Evolutionary conservation across 331 rosid genomes (phyloP).

Genomic region (Arachis monticola): DNA sequence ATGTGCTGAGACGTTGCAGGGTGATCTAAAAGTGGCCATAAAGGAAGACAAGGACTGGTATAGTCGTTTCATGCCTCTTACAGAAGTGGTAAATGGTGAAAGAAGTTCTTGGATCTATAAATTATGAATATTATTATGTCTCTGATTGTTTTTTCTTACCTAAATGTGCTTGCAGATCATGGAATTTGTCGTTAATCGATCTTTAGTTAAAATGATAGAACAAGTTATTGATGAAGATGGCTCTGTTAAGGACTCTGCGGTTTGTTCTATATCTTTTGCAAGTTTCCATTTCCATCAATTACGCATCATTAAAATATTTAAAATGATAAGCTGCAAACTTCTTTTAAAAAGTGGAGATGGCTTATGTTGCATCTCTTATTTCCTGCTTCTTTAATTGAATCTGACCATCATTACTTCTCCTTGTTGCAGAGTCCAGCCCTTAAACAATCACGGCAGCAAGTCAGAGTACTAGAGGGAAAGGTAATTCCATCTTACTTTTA

Average conservation of each 20-base stretch:
- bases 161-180: slow-evolving; percentile 63
- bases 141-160: slow-evolving; percentile 20
- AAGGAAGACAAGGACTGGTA: slow-evolving; percentile 80
- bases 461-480: slow-evolving; percentile 76
- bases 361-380: slow-evolving; percentile 20
- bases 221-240: slow-evolving; percentile 88
- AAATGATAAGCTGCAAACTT: slow-evolving; percentile 30
- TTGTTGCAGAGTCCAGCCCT: slow-evolving; percentile 67
- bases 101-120: slow-evolving; percentile 32
- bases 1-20: slow-evolving; percentile 69
- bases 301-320: slow-evolving; percentile 9
- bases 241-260: slow-evolving; percentile 92
- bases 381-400: slow-evolving; percentile 18
- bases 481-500: slow-evolving; percentile 44
- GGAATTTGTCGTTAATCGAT: slow-evolving; percentile 65
- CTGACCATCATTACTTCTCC: slow-evolving; percentile 35
- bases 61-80: slow-evolving; percentile 83
- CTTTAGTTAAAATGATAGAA: slow-evolving; percentile 72
- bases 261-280: slow-evolving; percentile 50
- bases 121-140: slow-evolving; percentile 29
- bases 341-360: slow-evolving; percentile 31
- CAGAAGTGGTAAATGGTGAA: slow-evolving; percentile 70
- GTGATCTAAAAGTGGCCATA: slow-evolving; percentile 65
- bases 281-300: slow-evolving; percentile 22
- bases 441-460: slow-evolving; percentile 71